These are phyloP conservation scores for Sabuloglossum arenarium DNA, from an alignment of 495 filamentous ascomycete genomes.

Conservation along the genomic window DNA sequence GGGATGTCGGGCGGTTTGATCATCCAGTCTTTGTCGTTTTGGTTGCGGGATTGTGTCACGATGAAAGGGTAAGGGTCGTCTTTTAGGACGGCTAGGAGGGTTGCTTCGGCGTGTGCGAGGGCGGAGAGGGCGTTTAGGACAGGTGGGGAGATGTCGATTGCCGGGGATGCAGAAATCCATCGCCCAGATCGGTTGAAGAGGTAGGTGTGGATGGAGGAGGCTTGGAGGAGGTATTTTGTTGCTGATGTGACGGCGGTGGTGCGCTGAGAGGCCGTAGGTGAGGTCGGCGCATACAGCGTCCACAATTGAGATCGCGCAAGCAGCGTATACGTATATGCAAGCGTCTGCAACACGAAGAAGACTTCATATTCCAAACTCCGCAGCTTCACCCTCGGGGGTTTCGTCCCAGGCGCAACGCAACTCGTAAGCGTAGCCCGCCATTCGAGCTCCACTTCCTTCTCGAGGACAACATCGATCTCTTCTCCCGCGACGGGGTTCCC, in stretches of 20 bases:
- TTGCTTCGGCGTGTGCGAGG: slow-evolving; percentile 70
- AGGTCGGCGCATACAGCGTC: slow-evolving; percentile 5
- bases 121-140: slow-evolving; percentile 34
- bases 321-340: slow-evolving; percentile 50
- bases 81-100: slow-evolving; percentile 70
- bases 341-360: slow-evolving; percentile 51
- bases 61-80: slow-evolving; percentile 79
- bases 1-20: slow-evolving; percentile 67
- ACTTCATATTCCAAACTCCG: slow-evolving; percentile 66
- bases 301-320: slow-evolving; percentile 41
- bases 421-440: slow-evolving; percentile 60
- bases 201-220: slow-evolving; percentile 56
- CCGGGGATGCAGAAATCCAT: slow-evolving; percentile 8
- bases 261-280: slow-evolving; percentile 30
- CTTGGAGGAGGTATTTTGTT: slow-evolving; percentile 55
- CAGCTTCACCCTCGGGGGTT: slow-evolving; percentile 42
- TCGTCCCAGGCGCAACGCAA: slow-evolving; percentile 29
- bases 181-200: slow-evolving; percentile 28
- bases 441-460: slow-evolving; percentile 38
- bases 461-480: slow-evolving; percentile 38
- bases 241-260: slow-evolving; percentile 49
- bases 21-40: slow-evolving; percentile 81
- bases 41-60: slow-evolving; percentile 54
- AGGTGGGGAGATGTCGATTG: slow-evolving; percentile 1
- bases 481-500: slow-evolving; percentile 13